Percentiles rank a stretch among this genome's conserved stretches.
Evolutionary conservation across 768 basidiomycete genomes (phyloP).

Genomic region (Daedaleopsis nitida): DNA sequence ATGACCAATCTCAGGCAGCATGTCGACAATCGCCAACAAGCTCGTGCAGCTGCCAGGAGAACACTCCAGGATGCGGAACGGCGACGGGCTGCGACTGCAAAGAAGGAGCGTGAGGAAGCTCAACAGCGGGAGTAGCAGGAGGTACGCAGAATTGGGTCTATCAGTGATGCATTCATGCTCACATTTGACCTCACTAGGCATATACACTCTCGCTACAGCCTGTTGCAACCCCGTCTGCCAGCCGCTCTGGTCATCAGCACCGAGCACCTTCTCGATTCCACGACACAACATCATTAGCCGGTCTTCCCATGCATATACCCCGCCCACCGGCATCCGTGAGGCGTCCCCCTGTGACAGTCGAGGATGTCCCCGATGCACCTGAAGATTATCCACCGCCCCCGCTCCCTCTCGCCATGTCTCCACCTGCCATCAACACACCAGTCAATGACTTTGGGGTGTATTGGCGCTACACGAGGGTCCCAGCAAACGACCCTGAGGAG

Average conservation of each 20-base stretch:
- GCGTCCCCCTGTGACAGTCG: background rate
- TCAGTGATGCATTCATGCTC: background rate
- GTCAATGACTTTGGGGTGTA: conserved; percentile 7
- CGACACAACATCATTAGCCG: background rate
- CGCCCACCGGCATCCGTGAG: background rate
- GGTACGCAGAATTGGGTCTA: background rate
- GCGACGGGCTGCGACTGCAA: background rate
- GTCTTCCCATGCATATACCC: background rate
- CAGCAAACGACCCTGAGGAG: conserved; percentile 5
- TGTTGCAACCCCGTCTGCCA: background rate
- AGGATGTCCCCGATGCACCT: background rate
- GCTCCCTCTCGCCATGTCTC: background rate
- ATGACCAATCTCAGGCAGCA: background rate
- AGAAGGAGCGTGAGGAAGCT: background rate
- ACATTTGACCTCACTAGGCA: background rate
- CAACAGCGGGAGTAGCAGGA: background rate
- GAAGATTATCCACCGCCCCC: background rate
- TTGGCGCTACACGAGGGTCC: background rate
- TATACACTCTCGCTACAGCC: background rate
- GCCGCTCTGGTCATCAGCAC: background rate
- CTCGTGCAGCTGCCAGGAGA: background rate
- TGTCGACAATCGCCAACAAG: background rate
- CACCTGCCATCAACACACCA: background rate
- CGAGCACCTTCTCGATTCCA: background rate
- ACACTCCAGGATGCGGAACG: background rate